phyloP scores from a whole-genome alignment of 306 rosid genomes.

The Casuarina equisetifolia region DNA sequence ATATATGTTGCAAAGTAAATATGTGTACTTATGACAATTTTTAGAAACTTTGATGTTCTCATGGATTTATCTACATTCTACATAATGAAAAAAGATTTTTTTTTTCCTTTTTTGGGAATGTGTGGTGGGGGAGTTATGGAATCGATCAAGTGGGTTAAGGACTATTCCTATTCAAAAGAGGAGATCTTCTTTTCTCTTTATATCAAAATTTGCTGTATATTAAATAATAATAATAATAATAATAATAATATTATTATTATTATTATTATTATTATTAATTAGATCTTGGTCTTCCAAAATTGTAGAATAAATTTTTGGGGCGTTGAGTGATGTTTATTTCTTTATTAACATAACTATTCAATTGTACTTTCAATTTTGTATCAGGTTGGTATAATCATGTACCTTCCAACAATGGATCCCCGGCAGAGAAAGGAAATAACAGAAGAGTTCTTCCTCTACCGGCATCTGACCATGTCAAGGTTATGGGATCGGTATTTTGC shows the following conservation, averaged over 20 bases:
- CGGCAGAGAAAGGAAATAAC: slow-evolving; percentile 93
- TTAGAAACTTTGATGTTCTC: not conserved
- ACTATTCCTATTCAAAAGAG: not conserved
- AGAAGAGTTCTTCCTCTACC: slow-evolving; percentile 89
- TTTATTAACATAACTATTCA: slow-evolving; percentile 15
- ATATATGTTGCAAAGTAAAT: not conserved
- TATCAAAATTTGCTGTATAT: not conserved
- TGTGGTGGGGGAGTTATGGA: not conserved
- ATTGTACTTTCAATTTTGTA: slow-evolving; percentile 27
- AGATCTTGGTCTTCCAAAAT: not conserved
- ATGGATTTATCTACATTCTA: not conserved
- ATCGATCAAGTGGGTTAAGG: not conserved
- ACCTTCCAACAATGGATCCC: slow-evolving; percentile 84
- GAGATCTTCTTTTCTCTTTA: not conserved
- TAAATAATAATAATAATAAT: not conserved
- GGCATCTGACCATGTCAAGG: slow-evolving; percentile 55
- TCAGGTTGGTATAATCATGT: slow-evolving; percentile 98
- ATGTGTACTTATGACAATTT: not conserved
- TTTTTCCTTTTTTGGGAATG: not conserved
- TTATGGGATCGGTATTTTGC: slow-evolving; percentile 82
- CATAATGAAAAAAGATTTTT: no score
- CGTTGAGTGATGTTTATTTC: not conserved
- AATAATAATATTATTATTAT: no score
- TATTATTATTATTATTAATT: not conserved
- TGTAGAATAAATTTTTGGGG: not conserved